Conservation (phyloP, 768 basidiomycete species). For the Kockovaella imperatae region DNA sequence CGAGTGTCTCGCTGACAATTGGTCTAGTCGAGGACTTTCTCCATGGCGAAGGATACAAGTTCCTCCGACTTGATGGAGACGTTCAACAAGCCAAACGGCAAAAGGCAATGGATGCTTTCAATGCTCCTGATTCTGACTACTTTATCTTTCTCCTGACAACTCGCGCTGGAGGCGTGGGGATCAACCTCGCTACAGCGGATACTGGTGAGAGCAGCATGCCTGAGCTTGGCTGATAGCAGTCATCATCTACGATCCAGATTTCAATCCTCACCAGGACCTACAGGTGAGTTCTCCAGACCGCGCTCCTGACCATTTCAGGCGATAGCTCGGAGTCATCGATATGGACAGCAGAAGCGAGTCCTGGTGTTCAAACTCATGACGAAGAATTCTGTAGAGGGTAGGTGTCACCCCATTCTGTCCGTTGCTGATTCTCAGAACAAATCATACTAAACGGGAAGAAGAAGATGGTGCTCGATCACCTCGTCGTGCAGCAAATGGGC, state of each 20-base stretch:
- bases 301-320: conserved; percentile 52
- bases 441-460: conserved; percentile 91
- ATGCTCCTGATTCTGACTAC: conserved; percentile 72
- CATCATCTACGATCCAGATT: conserved; percentile 76
- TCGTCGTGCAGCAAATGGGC: conserved; percentile 94
- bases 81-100: conserved; percentile 80
- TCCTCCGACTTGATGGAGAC: conserved; percentile 76
- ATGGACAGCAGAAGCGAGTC: conserved; percentile 88
- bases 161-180: conserved; percentile 75
- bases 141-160: conserved; percentile 89
- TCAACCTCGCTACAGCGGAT: conserved; percentile 86
- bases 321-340: conserved; percentile 88
- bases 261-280: conserved; percentile 86
- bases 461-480: conserved; percentile 86
- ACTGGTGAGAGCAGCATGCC: conserved; percentile 53
- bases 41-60: conserved; percentile 68
- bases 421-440: conserved; percentile 55
- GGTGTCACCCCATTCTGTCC: conserved; percentile 3
- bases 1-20: neutral
- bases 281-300: conserved; percentile 56
- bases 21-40: conserved; percentile 71
- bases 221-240: conserved; percentile 10
- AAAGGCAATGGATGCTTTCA: conserved; percentile 91
- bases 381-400: conserved; percentile 85
- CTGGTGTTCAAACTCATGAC: conserved; percentile 94